phyloP scores from a whole-genome alignment of 192 early-diverging fungal genomes.

The Backusella westeae region DNA sequence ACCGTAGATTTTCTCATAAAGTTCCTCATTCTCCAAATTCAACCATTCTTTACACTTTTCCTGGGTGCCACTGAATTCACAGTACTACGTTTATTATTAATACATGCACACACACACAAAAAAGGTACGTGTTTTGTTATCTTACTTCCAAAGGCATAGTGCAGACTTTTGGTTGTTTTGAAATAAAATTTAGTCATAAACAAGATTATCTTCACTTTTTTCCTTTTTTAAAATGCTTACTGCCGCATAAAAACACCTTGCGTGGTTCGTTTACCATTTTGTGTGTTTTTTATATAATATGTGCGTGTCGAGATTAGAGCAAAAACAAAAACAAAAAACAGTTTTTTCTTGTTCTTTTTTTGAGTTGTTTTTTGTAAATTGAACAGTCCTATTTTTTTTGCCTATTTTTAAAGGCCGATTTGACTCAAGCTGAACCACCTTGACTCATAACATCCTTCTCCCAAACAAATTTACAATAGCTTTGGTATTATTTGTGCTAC shows the following conservation, averaged over 20 bases:
- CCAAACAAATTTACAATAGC: neutral
- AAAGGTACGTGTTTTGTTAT: neutral
- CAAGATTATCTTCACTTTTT: no score
- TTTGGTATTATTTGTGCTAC: neutral
- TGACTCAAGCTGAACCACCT: neutral
- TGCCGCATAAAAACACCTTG: conserved; percentile 43
- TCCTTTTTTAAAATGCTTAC: conserved; percentile 26
- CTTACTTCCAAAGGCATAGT: conserved; percentile 46
- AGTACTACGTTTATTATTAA: conserved; percentile 60
- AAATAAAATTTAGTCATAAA: neutral
- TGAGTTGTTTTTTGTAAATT: neutral
- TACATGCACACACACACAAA: neutral
- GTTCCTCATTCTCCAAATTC: conserved; percentile 50
- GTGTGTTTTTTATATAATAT: neutral
- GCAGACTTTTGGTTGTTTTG: conserved; percentile 28
- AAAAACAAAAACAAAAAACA: neutral
- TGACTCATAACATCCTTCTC: neutral
- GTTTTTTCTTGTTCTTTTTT: neutral
- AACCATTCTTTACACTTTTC: conserved; percentile 86
- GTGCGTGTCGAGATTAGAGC: neutral
- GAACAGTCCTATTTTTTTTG: neutral
- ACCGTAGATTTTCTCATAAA: conserved; percentile 60
- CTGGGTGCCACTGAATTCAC: conserved; percentile 82
- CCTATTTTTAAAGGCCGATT: neutral
- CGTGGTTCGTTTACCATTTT: conserved; percentile 22